Evolutionary conservation across 495 filamentous ascomycete genomes (phyloP).

Genomic region (Lophiostoma macrostomum): DNA sequence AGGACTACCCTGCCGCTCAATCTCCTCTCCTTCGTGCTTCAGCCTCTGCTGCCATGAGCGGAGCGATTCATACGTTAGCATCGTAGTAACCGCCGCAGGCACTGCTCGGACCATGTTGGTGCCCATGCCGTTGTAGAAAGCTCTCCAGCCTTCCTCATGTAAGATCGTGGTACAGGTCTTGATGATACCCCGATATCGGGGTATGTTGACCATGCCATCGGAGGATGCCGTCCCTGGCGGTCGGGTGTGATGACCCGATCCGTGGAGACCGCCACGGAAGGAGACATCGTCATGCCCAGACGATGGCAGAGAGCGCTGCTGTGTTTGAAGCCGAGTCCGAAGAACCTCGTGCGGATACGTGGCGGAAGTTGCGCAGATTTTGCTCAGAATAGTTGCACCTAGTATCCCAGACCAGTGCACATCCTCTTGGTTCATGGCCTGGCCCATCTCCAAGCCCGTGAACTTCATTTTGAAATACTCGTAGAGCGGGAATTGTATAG

Average conservation of each 20-base stretch:
- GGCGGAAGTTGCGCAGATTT: slow-evolving; percentile 88
- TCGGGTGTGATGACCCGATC: slow-evolving; percentile 43
- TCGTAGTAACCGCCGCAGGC: slow-evolving; percentile 91
- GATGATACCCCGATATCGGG: slow-evolving; percentile 78
- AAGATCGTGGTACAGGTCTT: slow-evolving; percentile 81
- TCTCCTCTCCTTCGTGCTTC: slow-evolving; percentile 20
- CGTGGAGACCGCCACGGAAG: slow-evolving; percentile 60
- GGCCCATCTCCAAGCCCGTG: slow-evolving; percentile 81
- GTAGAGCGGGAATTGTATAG: slow-evolving; percentile 95
- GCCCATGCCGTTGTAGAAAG: slow-evolving; percentile 96
- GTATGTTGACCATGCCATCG: slow-evolving; percentile 56
- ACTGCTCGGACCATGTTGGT: slow-evolving; percentile 96
- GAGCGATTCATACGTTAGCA: slow-evolving; percentile 92
- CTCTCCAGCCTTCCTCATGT: slow-evolving; percentile 89
- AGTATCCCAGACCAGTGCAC: slow-evolving; percentile 73
- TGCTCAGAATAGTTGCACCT: slow-evolving; percentile 87
- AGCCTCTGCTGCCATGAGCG: slow-evolving; percentile 43
- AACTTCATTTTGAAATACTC: slow-evolving; percentile 90
- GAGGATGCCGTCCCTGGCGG: slow-evolving; percentile 51
- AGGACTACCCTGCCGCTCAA: slow-evolving; percentile 4
- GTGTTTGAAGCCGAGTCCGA: slow-evolving; percentile 84
- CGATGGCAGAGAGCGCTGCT: slow-evolving; percentile 60
- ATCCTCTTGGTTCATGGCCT: slow-evolving; percentile 52
- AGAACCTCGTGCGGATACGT: slow-evolving; percentile 98
- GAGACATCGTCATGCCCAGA: slow-evolving; percentile 55